Conservation (phyloP, 176 grass and related monocot species). For the Pontederia paniculata region DNA sequence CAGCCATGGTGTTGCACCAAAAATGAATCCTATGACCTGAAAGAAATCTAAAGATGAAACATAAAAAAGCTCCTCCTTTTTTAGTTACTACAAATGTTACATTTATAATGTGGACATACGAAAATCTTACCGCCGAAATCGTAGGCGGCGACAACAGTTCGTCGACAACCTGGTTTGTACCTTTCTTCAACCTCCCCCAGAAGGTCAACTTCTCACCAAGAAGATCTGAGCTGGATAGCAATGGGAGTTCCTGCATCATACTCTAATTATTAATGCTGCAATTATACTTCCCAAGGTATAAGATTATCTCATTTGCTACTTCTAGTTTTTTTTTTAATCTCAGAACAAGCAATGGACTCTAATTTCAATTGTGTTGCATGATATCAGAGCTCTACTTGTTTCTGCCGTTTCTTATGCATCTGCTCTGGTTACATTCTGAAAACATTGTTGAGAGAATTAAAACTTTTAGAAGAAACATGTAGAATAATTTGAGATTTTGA, state of each 20-base stretch:
- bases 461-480: neutral
- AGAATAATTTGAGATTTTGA: too few species aligned
- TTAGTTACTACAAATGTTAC: neutral
- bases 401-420: too few species aligned
- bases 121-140: neutral
- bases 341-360: neutral
- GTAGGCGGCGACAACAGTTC: conserved; percentile 11
- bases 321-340: neutral
- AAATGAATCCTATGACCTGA: conserved; percentile 5
- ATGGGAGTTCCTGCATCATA: conserved; percentile 37
- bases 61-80: neutral
- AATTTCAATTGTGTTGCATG: too few species aligned
- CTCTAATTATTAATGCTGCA: neutral
- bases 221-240: conserved; percentile 11
- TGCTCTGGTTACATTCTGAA: too few species aligned
- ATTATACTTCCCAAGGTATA: too few species aligned
- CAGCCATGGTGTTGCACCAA: conserved; percentile 37
- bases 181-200: conserved; percentile 33
- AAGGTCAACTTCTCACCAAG: conserved; percentile 27
- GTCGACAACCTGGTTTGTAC: conserved; percentile 7
- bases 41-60: conserved; percentile 7
- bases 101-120: neutral
- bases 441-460: neutral
- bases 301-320: neutral
- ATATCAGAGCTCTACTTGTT: too few species aligned